Conservation (phyloP, 75 land plant genomes). For the Cryptomeria japonica region DNA sequence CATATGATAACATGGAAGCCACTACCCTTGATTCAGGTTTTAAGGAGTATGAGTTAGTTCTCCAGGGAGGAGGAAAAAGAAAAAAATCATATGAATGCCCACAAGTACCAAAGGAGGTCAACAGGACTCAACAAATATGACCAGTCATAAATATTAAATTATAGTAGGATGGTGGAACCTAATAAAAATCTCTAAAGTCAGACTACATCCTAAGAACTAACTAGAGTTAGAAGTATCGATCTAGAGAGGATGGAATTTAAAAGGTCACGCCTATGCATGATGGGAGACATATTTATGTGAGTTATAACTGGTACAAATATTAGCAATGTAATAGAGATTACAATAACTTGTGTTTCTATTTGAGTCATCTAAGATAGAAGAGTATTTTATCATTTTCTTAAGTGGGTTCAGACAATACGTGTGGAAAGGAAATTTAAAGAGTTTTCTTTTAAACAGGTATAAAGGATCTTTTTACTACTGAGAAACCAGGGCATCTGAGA, state of each 20-base stretch:
- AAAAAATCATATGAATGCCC: too few species aligned
- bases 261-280: too few species aligned
- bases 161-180: too few species aligned
- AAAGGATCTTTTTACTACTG: constrained; percentile 51
- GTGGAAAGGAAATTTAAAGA: not conserved
- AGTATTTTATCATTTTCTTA: not conserved
- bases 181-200: too few species aligned
- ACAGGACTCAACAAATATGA: too few species aligned
- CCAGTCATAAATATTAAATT: too few species aligned
- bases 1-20: not conserved
- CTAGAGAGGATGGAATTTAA: too few species aligned
- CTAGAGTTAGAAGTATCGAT: too few species aligned
- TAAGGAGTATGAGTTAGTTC: not conserved
- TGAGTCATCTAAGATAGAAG: not conserved
- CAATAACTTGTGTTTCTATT: not conserved
- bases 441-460: constrained; percentile 46
- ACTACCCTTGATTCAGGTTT: not conserved
- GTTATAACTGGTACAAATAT: too few species aligned
- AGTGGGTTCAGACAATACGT: not conserved
- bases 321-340: not conserved
- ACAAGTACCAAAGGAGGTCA: too few species aligned
- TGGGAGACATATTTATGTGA: too few species aligned
- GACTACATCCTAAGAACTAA: too few species aligned
- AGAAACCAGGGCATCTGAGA: constrained; percentile 67
- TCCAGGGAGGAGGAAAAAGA: not conserved